A percentile compares a stretch with the other conserved stretches of the same genome.
These are phyloP conservation scores for Elongisporangium prolatum DNA, from an alignment of 352 stramenopile genomes.

Conservation along the genomic window DNA sequence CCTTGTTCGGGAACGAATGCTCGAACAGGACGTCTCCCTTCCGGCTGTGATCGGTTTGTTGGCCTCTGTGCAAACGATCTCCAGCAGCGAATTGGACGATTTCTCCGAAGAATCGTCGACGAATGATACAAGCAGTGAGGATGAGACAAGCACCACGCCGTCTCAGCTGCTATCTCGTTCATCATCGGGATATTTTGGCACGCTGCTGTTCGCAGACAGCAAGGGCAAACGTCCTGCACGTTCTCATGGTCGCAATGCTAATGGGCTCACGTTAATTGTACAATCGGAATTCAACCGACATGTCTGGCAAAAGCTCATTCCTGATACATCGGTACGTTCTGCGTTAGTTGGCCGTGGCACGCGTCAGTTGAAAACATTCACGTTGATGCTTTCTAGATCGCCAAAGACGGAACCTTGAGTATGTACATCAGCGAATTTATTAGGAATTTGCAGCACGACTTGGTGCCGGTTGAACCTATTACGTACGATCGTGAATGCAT, in stretches of 20 bases:
- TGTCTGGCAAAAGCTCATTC: conserved; percentile 47
- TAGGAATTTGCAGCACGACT: conserved; percentile 41
- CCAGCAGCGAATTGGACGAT: conserved; percentile 21
- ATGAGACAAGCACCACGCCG: conserved; percentile 12
- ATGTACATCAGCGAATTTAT: conserved; percentile 66
- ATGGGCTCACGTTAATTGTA: conserved; percentile 38
- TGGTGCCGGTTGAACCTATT: conserved; percentile 49
- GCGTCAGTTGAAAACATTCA: not conserved
- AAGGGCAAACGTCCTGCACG: not conserved
- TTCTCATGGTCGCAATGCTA: conserved; percentile 25
- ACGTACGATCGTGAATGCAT: conserved; percentile 33
- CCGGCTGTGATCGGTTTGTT: conserved; percentile 29
- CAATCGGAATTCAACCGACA: conserved; percentile 58
- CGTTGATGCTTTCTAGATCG: conserved; percentile 21
- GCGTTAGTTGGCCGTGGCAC: not conserved
- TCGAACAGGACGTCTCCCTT: conserved; percentile 42
- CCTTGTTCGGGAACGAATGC: conserved; percentile 45
- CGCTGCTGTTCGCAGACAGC: not conserved
- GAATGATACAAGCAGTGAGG: conserved; percentile 35
- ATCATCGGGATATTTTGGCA: conserved; percentile 5
- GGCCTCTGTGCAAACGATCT: conserved; percentile 39
- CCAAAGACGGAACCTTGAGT: conserved; percentile 29
- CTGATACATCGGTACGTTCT: conserved; percentile 28
- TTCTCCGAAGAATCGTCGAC: conserved; percentile 23
- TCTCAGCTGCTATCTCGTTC: conserved; percentile 3